A percentile compares a stretch with the other conserved stretches of the same genome.
Conservation (phyloP, 208 protist species). For the Wallacemonas sp. region DNA sequence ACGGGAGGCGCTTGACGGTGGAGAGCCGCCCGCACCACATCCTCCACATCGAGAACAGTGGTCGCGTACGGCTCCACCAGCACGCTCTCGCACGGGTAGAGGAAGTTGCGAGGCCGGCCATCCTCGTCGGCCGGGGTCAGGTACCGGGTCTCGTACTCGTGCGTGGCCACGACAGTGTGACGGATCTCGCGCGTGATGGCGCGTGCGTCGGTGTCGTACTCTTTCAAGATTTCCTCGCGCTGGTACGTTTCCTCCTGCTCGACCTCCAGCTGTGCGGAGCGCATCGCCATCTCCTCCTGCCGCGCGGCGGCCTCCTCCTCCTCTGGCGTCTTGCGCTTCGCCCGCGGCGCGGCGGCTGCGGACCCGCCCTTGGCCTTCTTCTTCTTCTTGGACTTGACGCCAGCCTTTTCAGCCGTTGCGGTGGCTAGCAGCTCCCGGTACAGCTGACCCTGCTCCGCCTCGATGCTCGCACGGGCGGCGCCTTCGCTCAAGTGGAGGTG, state of each 20-base stretch:
- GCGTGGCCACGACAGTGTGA: constrained; percentile 51
- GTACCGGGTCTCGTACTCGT: constrained; percentile 71
- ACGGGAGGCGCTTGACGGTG: constrained; percentile 49
- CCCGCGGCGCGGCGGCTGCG: constrained; percentile 17
- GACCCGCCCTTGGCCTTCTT: constrained; percentile 54
- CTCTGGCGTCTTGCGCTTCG: constrained; percentile 53
- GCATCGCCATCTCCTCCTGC: constrained; percentile 56
- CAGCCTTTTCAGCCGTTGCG: constrained; percentile 34
- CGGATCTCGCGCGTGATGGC: constrained; percentile 61
- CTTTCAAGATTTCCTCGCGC: constrained; percentile 40
- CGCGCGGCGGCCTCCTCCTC: constrained; percentile 59
- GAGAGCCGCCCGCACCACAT: constrained; percentile 62
- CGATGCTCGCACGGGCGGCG: constrained; percentile 42
- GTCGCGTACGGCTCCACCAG: constrained; percentile 75
- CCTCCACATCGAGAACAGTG: constrained; percentile 62
- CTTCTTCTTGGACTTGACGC: constrained; percentile 41
- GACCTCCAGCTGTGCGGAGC: constrained; percentile 40
- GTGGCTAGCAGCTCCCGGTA: constrained; percentile 39
- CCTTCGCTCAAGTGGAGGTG: constrained; percentile 69
- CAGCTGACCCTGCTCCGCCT: constrained; percentile 34
- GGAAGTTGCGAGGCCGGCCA: constrained; percentile 40
- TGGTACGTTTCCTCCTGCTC: constrained; percentile 57
- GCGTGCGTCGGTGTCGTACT: constrained; percentile 67
- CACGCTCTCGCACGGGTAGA: constrained; percentile 62
- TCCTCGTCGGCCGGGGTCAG: constrained; percentile 31